Conservation (phyloP, 345 rosid genomes). For the Cardamine occulta region DNA sequence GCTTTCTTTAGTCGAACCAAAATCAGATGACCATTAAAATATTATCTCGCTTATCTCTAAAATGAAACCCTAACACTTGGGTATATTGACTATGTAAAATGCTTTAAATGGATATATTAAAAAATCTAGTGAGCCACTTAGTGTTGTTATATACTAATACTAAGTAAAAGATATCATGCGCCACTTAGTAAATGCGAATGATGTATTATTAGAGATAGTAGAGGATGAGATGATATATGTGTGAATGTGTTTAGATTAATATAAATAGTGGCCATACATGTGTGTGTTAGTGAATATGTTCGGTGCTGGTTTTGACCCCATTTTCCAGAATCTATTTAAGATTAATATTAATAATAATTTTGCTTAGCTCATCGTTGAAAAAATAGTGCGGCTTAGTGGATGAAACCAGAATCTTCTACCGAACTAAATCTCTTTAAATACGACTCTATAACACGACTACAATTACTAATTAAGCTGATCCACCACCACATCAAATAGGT, state of each 20-base stretch:
- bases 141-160: conserved; percentile 16
- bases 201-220: too few relatives aligned
- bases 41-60: neutral
- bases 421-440: conserved; percentile 37
- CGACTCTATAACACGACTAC: conserved; percentile 28
- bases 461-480: conserved; percentile 24
- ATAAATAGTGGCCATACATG: conserved; percentile 27
- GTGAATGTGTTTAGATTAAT: conserved; percentile 28
- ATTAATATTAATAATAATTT: neutral
- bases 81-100: conserved; percentile 17
- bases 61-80: conserved; percentile 26
- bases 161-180: conserved; percentile 24
- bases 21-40: conserved; percentile 4
- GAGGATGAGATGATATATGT: neutral
- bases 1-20: neutral
- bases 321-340: neutral
- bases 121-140: conserved; percentile 22
- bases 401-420: conserved; percentile 37
- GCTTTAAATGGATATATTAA: conserved; percentile 4
- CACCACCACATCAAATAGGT: conserved; percentile 25
- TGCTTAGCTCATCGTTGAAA: conserved; percentile 30
- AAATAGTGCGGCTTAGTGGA: conserved; percentile 33
- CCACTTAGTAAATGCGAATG: too few relatives aligned
- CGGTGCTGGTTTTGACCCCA: conserved; percentile 32
- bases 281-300: conserved; percentile 30